phyloP scores from a whole-genome alignment of 371 early-diverging fungal species.

The Rhizopus microsporus region DNA sequence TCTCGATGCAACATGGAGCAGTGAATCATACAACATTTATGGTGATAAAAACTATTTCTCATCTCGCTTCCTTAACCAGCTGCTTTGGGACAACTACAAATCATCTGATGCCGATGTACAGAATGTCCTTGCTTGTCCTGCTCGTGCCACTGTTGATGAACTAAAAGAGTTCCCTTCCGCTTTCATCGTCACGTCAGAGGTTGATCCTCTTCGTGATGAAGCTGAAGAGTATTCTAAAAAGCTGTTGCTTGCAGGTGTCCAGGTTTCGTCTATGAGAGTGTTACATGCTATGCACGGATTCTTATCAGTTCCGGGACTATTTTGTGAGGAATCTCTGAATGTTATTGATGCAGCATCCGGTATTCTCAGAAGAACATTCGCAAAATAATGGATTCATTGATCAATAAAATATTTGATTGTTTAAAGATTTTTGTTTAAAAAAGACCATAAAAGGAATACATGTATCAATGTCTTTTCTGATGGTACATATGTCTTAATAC shows the following conservation, averaged over 20 bases:
- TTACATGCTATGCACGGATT: slow-evolving; percentile 23
- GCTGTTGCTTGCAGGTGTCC: slow-evolving; percentile 19
- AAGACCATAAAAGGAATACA: too few relatives aligned
- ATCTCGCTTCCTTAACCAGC: not conserved
- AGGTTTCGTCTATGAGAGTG: slow-evolving; percentile 13
- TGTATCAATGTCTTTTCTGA: too few relatives aligned
- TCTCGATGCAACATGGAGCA: slow-evolving; percentile 10
- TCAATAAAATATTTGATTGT: too few relatives aligned
- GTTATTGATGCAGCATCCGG: slow-evolving; percentile 10
- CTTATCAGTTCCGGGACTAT: slow-evolving; percentile 2
- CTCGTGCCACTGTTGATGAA: slow-evolving; percentile 4
- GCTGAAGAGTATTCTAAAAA: slow-evolving; percentile 21
- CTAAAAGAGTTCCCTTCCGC: slow-evolving; percentile 19
- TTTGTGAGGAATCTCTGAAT: slow-evolving; percentile 8
- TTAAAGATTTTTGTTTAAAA: too few relatives aligned
- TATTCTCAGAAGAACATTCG: slow-evolving; percentile 12
- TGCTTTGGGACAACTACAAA: slow-evolving; percentile 16
- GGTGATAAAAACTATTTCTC: slow-evolving; percentile 6
- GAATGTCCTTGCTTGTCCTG: slow-evolving; percentile 18
- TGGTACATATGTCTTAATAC: too few relatives aligned
- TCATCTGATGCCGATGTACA: slow-evolving; percentile 9
- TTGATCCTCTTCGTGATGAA: slow-evolving; percentile 21
- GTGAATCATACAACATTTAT: slow-evolving; percentile 16
- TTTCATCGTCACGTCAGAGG: slow-evolving; percentile 20
- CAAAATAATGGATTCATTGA: not conserved